These are phyloP conservation scores for Larix kaempferi DNA, from an alignment of 75 land plant species.

Conservation along the genomic window DNA sequence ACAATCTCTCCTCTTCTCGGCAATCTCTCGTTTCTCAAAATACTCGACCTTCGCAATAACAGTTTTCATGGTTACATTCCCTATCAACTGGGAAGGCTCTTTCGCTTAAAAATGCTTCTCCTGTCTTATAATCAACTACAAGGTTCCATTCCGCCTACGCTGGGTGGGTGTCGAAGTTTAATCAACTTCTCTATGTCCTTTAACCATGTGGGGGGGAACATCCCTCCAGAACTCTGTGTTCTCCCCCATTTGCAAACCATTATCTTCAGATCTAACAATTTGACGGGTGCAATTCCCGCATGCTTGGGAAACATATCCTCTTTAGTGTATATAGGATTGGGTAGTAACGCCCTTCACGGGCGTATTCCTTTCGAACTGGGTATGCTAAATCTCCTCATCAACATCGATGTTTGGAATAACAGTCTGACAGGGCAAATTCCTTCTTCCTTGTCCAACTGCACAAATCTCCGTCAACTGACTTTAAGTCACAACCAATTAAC, in stretches of 20 bases:
- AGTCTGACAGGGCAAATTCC: not conserved
- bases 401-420: not conserved
- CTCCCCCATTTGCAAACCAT: not conserved
- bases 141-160: slow-evolving; percentile 22
- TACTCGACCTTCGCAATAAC: slow-evolving; percentile 17
- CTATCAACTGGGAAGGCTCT: not conserved
- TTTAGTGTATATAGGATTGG: not conserved
- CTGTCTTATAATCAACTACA: slow-evolving; percentile 17
- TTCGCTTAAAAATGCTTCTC: not conserved
- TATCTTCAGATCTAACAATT: not conserved
- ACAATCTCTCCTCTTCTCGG: slow-evolving; percentile 4
- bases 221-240: not conserved
- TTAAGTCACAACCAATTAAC: slow-evolving; percentile 5
- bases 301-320: slow-evolving; percentile 4
- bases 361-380: not conserved
- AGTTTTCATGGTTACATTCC: slow-evolving; percentile 20
- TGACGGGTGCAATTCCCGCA: not conserved
- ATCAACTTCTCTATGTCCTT: not conserved
- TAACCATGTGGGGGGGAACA: not conserved
- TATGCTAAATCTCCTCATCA: not conserved
- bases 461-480: slow-evolving; percentile 12
- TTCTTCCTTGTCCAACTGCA: slow-evolving; percentile 7
- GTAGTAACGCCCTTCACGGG: not conserved
- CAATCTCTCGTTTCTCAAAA: not conserved
- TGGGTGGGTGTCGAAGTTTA: not conserved